A percentile compares a stretch with the other conserved stretches of the same genome.
Conservation (phyloP, 2,329 filamentous ascomycete genomes). For the Pseudocercospora cruenta region DNA sequence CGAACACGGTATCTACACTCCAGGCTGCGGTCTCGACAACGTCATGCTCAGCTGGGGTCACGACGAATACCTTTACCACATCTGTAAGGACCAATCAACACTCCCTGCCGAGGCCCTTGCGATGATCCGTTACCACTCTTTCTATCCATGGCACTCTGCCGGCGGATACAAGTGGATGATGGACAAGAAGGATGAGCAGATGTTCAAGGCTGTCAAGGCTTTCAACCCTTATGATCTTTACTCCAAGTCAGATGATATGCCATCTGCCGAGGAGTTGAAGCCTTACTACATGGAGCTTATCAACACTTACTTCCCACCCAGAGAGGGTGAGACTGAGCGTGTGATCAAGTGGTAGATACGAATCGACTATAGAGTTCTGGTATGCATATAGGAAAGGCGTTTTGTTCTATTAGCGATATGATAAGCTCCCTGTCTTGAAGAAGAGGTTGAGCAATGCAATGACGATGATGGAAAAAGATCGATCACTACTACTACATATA, state of each 20-base stretch:
- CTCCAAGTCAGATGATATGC: slow-evolving; percentile 84
- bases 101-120: slow-evolving; percentile 81
- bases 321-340: slow-evolving; percentile 47
- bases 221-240: slow-evolving; percentile 94
- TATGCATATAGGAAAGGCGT: not conserved
- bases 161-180: slow-evolving; percentile 82
- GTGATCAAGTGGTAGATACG: slow-evolving; percentile 66
- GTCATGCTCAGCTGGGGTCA: slow-evolving; percentile 91
- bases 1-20: slow-evolving; percentile 76
- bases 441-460: too few relatives aligned
- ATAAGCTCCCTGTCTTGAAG: not conserved
- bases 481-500: too few relatives aligned
- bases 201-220: slow-evolving; percentile 78
- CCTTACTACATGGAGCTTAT: slow-evolving; percentile 75
- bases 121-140: slow-evolving; percentile 92
- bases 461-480: too few relatives aligned
- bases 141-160: slow-evolving; percentile 88
- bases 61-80: slow-evolving; percentile 85
- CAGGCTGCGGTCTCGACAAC: slow-evolving; percentile 80
- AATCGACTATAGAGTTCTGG: not conserved
- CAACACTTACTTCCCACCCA: slow-evolving; percentile 61
- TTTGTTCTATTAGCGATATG: not conserved
- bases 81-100: slow-evolving; percentile 78
- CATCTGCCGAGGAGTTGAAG: slow-evolving; percentile 76
- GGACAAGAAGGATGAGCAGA: slow-evolving; percentile 76